Evolutionary conservation across 208 protist species (phyloP), one percentile per base, ranked within the genome.

Genomic region (Wallacemonas rigidus): DNA sequence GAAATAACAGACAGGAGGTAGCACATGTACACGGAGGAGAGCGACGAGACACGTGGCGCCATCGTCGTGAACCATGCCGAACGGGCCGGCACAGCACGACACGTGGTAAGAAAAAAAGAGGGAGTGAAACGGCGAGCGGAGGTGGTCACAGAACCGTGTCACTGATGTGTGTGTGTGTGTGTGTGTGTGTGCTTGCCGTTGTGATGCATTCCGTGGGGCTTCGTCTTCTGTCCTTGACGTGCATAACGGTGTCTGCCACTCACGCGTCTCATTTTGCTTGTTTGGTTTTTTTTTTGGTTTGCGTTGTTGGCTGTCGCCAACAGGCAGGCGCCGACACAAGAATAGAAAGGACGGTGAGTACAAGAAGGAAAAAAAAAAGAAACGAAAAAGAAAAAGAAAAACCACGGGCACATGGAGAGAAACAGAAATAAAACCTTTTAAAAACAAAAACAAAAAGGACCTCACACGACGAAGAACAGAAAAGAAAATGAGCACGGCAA

Each of bases 401-500:
- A 26, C 26, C 26, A 26, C 26, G 26, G 26, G 26, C 26, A 26
- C 39, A 12, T 35, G 60, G 5, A 43, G 4, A 67, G 6, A 63
- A 26, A 61, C 7, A 73, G 15, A 35, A 12, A 41, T 7, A 63
- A 36, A 51, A 44, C 41, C 14, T 56, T 9, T 1, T 1, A 56
- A 56, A 26, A n/a, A 56, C 0, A 36, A n/a, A 56, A 35, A 36
- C 0, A 56, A 26, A 35, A 26, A 56, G 9, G 51, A 56, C 11
- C 11, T 51, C 47, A 51, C 7, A 14, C 47, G 14, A 51, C 47
- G 47, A 8, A 51, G 47, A 51, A 51, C 7, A 51, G 47, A 51
- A 51, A 51, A 76, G 39, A 38, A 70, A 69, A 56, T 51, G 40
- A 73, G 61, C 54, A 68, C 15, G 36, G 12, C 11, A 64, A 45